These are phyloP conservation scores for Ogataea paraovalis DNA, from an alignment of 805 yeast genomes.

Conservation along the genomic window DNA sequence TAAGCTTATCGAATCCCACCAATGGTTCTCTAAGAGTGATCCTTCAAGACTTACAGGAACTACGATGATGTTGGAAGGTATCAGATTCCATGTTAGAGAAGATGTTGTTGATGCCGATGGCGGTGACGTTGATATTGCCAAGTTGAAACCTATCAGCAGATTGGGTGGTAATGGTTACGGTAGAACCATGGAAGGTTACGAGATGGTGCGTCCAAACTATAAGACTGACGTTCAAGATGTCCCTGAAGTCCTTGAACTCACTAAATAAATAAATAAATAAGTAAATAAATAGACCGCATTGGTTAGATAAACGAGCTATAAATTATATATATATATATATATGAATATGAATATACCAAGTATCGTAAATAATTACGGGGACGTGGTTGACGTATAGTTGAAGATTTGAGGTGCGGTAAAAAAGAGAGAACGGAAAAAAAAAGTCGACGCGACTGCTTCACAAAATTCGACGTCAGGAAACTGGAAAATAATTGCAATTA, in stretches of 20 bases:
- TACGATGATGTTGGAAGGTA: slow-evolving; percentile 48
- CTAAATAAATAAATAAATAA: background rate
- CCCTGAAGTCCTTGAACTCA: background rate
- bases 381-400: no score
- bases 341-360: no score
- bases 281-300: no score
- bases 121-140: slow-evolving; percentile 40
- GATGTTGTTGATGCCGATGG: slow-evolving; percentile 43
- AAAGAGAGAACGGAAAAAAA: no score
- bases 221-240: slow-evolving; percentile 9
- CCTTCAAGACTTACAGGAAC: slow-evolving; percentile 35
- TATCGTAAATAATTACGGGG: no score
- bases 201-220: slow-evolving; percentile 42
- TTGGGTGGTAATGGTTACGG: slow-evolving; percentile 50
- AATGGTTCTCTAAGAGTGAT: slow-evolving; percentile 39
- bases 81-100: slow-evolving; percentile 53
- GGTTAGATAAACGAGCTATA: no score
- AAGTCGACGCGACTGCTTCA: no score
- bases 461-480: no score
- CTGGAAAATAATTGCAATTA: no score
- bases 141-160: slow-evolving; percentile 51
- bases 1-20: slow-evolving; percentile 42
- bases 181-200: slow-evolving; percentile 42
- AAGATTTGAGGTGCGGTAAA: no score
- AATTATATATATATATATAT: no score